A percentile compares a stretch with the other conserved stretches of the same genome.
phyloP scores from a whole-genome alignment of 2,329 filamentous ascomycete species.

The Xylaria arbuscula region DNA sequence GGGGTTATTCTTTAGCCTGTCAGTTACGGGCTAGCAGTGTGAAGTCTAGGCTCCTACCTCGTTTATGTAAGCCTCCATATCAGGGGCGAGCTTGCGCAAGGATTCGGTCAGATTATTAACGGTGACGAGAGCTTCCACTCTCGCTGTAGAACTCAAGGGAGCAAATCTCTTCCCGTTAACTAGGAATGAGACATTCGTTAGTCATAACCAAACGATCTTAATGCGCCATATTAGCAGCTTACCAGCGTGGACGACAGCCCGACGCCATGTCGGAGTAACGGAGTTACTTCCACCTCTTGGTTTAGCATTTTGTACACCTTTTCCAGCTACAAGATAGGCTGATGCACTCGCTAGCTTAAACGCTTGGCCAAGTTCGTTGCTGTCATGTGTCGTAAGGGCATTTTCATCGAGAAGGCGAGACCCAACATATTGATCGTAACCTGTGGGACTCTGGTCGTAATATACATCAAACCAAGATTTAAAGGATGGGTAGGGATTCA shows the following conservation, averaged over 20 bases:
- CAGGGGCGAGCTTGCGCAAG: constrained; percentile 54
- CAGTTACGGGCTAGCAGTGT: background rate
- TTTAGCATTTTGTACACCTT: constrained; percentile 57
- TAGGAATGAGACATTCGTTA: constrained; percentile 36
- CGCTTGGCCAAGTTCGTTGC: constrained; percentile 52
- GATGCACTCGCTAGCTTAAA: constrained; percentile 52
- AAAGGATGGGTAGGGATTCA: constrained; percentile 51
- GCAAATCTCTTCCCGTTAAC: constrained; percentile 47
- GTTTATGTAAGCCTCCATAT: constrained; percentile 59
- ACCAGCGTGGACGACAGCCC: constrained; percentile 56
- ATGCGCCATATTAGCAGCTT: constrained; percentile 36
- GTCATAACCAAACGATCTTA: background rate
- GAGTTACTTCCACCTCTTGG: constrained; percentile 59
- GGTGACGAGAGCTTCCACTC: constrained; percentile 42
- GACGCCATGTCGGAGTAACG: constrained; percentile 64
- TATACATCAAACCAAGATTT: constrained; percentile 53
- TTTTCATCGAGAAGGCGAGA: constrained; percentile 58
- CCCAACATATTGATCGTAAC: constrained; percentile 52
- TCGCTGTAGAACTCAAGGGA: constrained; percentile 51
- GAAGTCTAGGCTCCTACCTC: constrained; percentile 51
- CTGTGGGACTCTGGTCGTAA: constrained; percentile 53
- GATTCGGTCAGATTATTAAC: constrained; percentile 50
- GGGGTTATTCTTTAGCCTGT: constrained; percentile 48
- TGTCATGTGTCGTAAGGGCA: constrained; percentile 50
- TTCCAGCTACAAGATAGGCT: constrained; percentile 57